Evolutionary conservation across 2,329 filamentous ascomycete species (phyloP).

Genomic region (Lasiodiplodia sp.): DNA sequence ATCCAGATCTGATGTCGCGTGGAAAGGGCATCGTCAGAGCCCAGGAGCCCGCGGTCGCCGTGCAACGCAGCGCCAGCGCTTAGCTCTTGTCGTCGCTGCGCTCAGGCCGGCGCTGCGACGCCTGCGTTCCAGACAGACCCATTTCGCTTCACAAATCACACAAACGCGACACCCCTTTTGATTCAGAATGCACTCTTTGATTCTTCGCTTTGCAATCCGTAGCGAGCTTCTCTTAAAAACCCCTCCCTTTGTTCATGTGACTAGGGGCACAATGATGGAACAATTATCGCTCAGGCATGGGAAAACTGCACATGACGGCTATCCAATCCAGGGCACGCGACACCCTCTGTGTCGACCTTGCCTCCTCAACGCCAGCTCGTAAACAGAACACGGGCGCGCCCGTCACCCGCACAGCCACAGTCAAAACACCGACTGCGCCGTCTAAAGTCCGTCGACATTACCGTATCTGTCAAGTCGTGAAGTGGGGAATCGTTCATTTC

Average conservation of each 20-base stretch:
- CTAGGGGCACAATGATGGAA: constrained; percentile 1
- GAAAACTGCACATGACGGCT: constrained; percentile 16
- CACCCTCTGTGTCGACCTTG: constrained; percentile 10
- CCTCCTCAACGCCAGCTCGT: constrained; percentile 19
- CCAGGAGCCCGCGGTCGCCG: not conserved
- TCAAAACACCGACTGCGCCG: not conserved
- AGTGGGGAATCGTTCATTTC: constrained; percentile 40
- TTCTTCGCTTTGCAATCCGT: constrained; percentile 1
- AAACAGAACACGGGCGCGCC: constrained; percentile 11
- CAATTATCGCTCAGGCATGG: constrained; percentile 12
- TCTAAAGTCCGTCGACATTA: constrained; percentile 11
- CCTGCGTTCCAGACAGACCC: constrained; percentile 16
- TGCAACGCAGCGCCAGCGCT: not conserved
- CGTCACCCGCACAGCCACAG: constrained; percentile 12
- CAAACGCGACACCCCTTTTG: constrained; percentile 22
- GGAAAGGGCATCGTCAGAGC: not conserved
- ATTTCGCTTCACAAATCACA: constrained; percentile 24
- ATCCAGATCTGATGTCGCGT: not conserved
- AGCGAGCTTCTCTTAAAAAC: not conserved
- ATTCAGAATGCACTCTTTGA: constrained; percentile 21
- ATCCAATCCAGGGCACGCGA: not conserved
- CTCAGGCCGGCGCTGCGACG: not conserved
- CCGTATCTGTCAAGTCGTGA: constrained; percentile 9
- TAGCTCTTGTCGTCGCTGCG: not conserved
- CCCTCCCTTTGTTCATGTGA: constrained; percentile 1